These are phyloP conservation scores for Talaromyces ruber DNA, from an alignment of 495 filamentous ascomycete genomes.

Conservation along the genomic window DNA sequence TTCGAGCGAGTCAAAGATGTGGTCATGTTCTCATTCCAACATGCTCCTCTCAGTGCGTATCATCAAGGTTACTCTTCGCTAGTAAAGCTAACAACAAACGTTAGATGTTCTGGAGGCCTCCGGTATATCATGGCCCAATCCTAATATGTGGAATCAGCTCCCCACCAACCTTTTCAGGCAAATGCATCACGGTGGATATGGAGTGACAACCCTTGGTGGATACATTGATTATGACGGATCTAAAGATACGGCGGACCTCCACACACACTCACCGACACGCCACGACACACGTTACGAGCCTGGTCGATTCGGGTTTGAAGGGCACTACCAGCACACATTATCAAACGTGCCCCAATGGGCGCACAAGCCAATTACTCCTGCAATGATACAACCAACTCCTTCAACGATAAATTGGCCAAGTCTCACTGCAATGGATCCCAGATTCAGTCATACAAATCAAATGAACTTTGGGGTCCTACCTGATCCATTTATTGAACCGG, in stretches of 20 bases:
- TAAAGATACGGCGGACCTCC: constrained; percentile 29
- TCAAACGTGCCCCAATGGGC: constrained; percentile 18
- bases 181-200: constrained; percentile 12
- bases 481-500: constrained; percentile 23
- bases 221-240: constrained; percentile 8
- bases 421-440: constrained; percentile 11
- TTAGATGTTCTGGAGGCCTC: constrained; percentile 66
- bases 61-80: not conserved
- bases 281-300: constrained; percentile 8
- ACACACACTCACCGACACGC: constrained; percentile 44
- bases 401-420: constrained; percentile 11
- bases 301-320: constrained; percentile 7
- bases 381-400: constrained; percentile 7
- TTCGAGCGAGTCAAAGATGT: constrained; percentile 68
- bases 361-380: constrained; percentile 11
- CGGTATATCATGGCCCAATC: constrained; percentile 78
- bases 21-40: constrained; percentile 76
- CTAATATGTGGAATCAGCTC: constrained; percentile 56
- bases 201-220: constrained; percentile 1
- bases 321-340: constrained; percentile 14
- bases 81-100: constrained; percentile 9
- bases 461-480: constrained; percentile 26
- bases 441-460: constrained; percentile 15
- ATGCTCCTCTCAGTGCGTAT: constrained; percentile 65
- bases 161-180: constrained; percentile 28